phyloP scores from a whole-genome alignment of 192 early-diverging fungal species.

The Linnemannia schmuckeri region DNA sequence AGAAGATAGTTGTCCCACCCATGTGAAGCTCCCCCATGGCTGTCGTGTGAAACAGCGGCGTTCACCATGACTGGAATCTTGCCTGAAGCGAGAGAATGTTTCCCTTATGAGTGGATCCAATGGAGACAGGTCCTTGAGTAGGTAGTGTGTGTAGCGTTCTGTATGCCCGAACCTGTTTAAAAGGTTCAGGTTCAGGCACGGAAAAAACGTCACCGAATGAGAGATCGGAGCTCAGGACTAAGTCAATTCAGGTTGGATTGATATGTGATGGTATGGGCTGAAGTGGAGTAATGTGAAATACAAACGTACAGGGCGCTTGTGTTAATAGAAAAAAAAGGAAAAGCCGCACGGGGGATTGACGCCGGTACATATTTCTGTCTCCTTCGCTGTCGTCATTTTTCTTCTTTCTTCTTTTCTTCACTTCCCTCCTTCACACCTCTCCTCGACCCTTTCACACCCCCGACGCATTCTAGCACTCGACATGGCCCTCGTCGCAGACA shows the following conservation, averaged over 20 bases:
- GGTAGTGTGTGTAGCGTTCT: too few relatives aligned
- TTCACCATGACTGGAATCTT: too few relatives aligned
- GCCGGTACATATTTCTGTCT: background rate
- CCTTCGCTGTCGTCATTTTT: slow-evolving; percentile 1
- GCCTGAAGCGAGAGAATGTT: too few relatives aligned
- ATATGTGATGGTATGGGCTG: background rate
- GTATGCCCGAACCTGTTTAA: too few relatives aligned
- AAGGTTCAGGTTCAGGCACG: too few relatives aligned
- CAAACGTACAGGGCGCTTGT: too few relatives aligned
- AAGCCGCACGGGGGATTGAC: background rate
- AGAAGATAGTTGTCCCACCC: background rate
- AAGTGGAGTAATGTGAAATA: background rate
- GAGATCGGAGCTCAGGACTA: too few relatives aligned
- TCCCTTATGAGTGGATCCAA: too few relatives aligned
- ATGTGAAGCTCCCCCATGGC: background rate
- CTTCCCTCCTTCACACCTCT: background rate
- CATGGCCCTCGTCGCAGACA: slow-evolving; percentile 46
- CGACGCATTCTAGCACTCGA: slow-evolving; percentile 2
- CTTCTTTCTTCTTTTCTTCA: background rate
- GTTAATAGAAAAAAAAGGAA: background rate
- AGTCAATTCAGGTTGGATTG: too few relatives aligned
- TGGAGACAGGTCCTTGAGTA: too few relatives aligned
- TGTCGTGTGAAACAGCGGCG: too few relatives aligned
- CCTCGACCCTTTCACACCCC: background rate
- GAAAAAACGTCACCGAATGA: too few relatives aligned